Evolutionary conservation across 345 rosid species (phyloP).

Genomic region (Populus pruinosa): DNA sequence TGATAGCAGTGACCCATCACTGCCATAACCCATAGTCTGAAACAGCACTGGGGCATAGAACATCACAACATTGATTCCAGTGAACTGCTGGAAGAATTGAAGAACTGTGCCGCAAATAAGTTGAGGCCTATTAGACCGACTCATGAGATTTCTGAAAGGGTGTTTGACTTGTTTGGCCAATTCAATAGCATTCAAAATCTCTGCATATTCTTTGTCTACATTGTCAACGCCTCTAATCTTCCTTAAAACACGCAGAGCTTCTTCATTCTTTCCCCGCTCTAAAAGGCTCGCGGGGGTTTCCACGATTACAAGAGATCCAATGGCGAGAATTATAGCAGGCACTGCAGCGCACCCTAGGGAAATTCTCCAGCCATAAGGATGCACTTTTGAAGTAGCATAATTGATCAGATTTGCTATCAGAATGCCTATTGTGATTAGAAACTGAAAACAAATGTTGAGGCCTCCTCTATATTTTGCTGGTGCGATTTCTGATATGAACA

Average conservation of each 20-base stretch:
- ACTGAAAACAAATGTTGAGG: slow-evolving; percentile 59
- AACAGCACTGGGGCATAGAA: slow-evolving; percentile 54
- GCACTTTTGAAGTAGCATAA: slow-evolving; percentile 32
- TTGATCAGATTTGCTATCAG: slow-evolving; percentile 49
- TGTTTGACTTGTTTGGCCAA: slow-evolving; percentile 34
- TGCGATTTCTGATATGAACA: slow-evolving; percentile 78
- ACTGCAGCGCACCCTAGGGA: slow-evolving; percentile 62
- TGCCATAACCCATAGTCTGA: slow-evolving; percentile 48
- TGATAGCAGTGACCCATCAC: slow-evolving; percentile 37
- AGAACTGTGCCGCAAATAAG: slow-evolving; percentile 43
- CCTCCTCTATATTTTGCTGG: slow-evolving; percentile 64
- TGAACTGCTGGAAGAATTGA: slow-evolving; percentile 65
- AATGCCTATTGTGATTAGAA: slow-evolving; percentile 69
- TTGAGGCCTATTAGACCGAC: slow-evolving; percentile 36
- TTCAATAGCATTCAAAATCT: slow-evolving; percentile 45
- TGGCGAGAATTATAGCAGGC: slow-evolving; percentile 52
- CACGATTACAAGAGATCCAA: slow-evolving; percentile 51
- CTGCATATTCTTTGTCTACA: slow-evolving; percentile 39
- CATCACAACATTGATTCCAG: slow-evolving; percentile 61
- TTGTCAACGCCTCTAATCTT: slow-evolving; percentile 54
- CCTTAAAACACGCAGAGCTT: slow-evolving; percentile 29
- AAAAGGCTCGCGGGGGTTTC: slow-evolving; percentile 68
- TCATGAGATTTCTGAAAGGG: slow-evolving; percentile 45
- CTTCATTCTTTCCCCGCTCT: slow-evolving; percentile 45
- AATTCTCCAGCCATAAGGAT: slow-evolving; percentile 54